Evolutionary conservation across 495 filamentous ascomycete species (phyloP), one percentile per base, ranked within the genome.

Genomic region (Chaetomium tenue): DNA sequence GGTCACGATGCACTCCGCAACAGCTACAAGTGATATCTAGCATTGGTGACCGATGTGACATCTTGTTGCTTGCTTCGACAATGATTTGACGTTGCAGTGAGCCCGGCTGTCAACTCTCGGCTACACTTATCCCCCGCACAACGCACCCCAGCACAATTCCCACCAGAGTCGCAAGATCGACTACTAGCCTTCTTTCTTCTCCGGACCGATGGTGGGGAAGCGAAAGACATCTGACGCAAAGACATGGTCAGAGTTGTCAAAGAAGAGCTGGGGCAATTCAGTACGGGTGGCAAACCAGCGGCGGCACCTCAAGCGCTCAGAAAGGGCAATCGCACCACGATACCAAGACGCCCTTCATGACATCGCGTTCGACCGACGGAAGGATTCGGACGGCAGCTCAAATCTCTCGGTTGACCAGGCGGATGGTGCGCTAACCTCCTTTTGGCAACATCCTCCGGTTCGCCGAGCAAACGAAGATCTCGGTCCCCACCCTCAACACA

Each of bases 381-480:
- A 54, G 51, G 6, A 54, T 25, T 13, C 51, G 16, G 30, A 55
- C 59, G 66, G 59, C 61, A 64, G 40, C 40, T 44, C 56, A 62
- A 63, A 69, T 72, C 68, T 68, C 61, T 74, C 68, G 71, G 67
- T 63, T 65, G 37, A 44, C 61, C 60, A 66, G 60, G 60, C 61
- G 50, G 42, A 67, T 58, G 44, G 61, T 64, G 48, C 48, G 22
- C 72, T 76, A 76, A 68, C 56, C 74, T 72, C 48, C 58, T 76
- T 81, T 69, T 39, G 76, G 76, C 69, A 75, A 66, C 66, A 63
- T 67, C 46, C 71, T 71, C 77, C 77, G 77, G 70, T 64, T 69
- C 63, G 65, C 65, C 74, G 68, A 71, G 74, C 40, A 63, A 71
- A 72, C 66, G 70, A 75, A 69, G 75, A 77, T 78, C 75, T 65